Conservation (phyloP, 164 flowering plant species). For the Houttuynia cordata region DNA sequence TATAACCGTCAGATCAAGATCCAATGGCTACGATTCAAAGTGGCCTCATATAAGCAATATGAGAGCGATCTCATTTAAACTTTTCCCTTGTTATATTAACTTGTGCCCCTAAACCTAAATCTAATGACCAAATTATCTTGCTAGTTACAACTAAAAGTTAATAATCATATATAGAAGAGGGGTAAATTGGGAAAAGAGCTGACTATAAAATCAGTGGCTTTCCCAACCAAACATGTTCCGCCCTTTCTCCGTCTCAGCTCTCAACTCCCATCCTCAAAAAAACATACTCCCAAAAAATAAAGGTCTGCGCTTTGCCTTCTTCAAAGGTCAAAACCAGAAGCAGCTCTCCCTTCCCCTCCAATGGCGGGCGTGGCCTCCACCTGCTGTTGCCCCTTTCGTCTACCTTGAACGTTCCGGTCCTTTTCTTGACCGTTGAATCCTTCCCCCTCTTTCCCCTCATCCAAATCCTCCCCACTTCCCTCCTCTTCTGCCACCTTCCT, state of each 20-base stretch:
- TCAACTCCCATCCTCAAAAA: background rate
- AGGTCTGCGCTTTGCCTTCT: background rate
- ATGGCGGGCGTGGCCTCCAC: conserved; percentile 11
- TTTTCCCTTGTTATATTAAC: too few relatives aligned
- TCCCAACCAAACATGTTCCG: background rate
- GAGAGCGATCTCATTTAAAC: too few relatives aligned
- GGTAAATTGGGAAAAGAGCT: background rate
- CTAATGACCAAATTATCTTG: too few relatives aligned
- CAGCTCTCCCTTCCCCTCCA: conserved; percentile 1
- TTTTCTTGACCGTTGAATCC: conserved; percentile 5
- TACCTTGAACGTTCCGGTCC: conserved; percentile 3
- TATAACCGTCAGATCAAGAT: too few relatives aligned
- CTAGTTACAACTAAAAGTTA: too few relatives aligned
- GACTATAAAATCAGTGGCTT: background rate
- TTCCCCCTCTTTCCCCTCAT: background rate
- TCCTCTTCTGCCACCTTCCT: too few relatives aligned
- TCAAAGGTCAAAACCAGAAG: conserved; percentile 13
- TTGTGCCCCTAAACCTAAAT: too few relatives aligned
- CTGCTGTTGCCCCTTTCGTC: background rate
- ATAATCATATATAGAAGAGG: too few relatives aligned
- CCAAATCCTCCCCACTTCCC: background rate
- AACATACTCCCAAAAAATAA: background rate
- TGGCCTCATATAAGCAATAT: too few relatives aligned
- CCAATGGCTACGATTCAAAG: too few relatives aligned
- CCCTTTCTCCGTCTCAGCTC: background rate